Percentiles rank a stretch among this genome's conserved stretches.
Evolutionary conservation across 441 rosid genomes (phyloP).

Genomic region (Mallotus japonicus): DNA sequence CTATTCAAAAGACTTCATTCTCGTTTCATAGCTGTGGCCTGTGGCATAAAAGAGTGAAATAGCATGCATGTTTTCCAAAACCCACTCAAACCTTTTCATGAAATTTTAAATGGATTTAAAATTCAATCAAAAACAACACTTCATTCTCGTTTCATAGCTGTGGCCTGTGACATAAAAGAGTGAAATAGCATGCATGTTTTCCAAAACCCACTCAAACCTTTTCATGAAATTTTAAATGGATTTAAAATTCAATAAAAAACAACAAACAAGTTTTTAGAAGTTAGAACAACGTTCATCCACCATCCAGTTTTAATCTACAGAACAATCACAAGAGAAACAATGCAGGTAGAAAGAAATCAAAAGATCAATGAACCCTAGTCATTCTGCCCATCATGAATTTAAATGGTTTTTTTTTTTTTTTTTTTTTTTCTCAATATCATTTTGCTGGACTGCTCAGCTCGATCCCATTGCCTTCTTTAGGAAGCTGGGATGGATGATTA

Average conservation of each 20-base stretch:
- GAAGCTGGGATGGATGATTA: neutral
- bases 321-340: neutral
- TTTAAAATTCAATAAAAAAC: neutral
- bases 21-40: too few species aligned
- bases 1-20: too few species aligned
- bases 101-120: too few species aligned
- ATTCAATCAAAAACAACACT: neutral
- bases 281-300: neutral
- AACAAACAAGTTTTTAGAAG: too few species aligned
- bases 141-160: too few species aligned
- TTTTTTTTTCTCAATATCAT: constrained; percentile 1
- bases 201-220: too few species aligned
- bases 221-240: too few species aligned
- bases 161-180: too few species aligned
- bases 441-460: constrained; percentile 10
- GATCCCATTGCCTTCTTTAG: constrained; percentile 21
- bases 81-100: too few species aligned
- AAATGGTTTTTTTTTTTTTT: neutral
- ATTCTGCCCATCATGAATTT: constrained; percentile 5
- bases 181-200: too few species aligned
- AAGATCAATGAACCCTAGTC: neutral
- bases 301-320: neutral
- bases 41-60: too few species aligned
- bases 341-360: neutral
- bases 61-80: too few species aligned